These are phyloP conservation scores for Nevesoporus exiguus DNA, from an alignment of 768 basidiomycete species.

Conservation along the genomic window DNA sequence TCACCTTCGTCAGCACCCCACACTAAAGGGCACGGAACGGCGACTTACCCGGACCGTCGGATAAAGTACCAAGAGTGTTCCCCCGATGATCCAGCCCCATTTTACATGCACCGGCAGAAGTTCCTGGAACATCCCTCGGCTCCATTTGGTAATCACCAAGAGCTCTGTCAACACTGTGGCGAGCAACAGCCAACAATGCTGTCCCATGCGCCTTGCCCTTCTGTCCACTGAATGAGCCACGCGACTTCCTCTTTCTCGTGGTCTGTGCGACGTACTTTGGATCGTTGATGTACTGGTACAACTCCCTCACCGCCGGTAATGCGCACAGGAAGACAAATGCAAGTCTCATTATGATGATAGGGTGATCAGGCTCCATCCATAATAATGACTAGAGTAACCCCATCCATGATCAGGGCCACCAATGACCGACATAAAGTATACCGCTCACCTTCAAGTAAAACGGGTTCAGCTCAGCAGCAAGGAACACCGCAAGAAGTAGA, in stretches of 20 bases:
- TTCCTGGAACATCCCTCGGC: constrained; percentile 61
- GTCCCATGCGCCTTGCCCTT: constrained; percentile 83
- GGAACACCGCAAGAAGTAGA: constrained; percentile 68
- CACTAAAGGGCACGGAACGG: background rate
- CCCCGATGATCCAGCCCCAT: constrained; percentile 64
- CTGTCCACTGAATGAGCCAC: constrained; percentile 37
- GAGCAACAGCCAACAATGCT: constrained; percentile 82
- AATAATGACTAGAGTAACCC: constrained; percentile 40
- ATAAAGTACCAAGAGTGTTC: constrained; percentile 60
- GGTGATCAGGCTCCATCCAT: constrained; percentile 92
- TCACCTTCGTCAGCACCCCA: constrained; percentile 11
- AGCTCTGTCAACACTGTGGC: constrained; percentile 84
- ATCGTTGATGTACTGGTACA: constrained; percentile 80
- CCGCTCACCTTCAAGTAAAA: constrained; percentile 78
- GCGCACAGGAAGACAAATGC: constrained; percentile 80
- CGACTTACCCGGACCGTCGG: constrained; percentile 59
- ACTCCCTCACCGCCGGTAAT: constrained; percentile 80
- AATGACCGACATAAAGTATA: constrained; percentile 11
- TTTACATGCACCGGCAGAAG: constrained; percentile 62
- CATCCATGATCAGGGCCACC: constrained; percentile 35
- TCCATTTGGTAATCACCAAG: constrained; percentile 81
- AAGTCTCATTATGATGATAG: constrained; percentile 69
- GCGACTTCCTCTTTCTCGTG: background rate
- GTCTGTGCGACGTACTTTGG: constrained; percentile 54
- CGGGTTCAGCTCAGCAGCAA: constrained; percentile 82